Conservation (phyloP, 352 stramenopile species). For the Phytophthora rubi region DNA sequence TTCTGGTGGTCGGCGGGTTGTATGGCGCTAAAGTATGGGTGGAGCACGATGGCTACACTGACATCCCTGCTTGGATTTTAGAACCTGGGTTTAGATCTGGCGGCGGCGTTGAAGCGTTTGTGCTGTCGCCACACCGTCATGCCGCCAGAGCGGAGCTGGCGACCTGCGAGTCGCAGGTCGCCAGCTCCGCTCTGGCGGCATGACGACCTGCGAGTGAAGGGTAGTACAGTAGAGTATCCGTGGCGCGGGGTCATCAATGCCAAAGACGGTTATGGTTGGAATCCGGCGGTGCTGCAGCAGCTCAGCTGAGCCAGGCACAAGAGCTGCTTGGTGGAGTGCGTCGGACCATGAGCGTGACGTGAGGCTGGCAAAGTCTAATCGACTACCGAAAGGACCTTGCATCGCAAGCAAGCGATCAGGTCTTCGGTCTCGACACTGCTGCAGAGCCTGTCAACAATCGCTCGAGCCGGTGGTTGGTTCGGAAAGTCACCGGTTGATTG, state of each 20-base stretch:
- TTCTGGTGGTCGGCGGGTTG: not conserved
- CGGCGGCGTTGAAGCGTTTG: not conserved
- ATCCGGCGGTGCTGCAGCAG: no score
- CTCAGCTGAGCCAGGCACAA: not conserved
- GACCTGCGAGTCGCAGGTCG: slow-evolving; percentile 1
- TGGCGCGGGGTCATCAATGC: not conserved
- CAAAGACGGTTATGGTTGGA: not conserved
- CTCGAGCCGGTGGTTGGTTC: not conserved
- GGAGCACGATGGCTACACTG: not conserved
- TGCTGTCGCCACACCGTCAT: no score
- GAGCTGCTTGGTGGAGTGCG: no score
- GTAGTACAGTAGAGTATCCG: no score
- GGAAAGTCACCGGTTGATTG: not conserved
- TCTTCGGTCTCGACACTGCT: not conserved
- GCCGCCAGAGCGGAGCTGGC: slow-evolving; percentile 7
- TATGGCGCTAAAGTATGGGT: not conserved
- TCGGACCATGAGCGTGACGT: not conserved
- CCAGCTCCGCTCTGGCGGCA: no score
- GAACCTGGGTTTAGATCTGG: not conserved
- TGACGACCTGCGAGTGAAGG: not conserved
- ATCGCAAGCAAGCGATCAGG: not conserved
- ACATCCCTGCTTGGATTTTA: not conserved
- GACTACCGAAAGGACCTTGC: not conserved
- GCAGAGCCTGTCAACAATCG: not conserved
- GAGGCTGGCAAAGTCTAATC: not conserved